Base-by-base conservation (phyloP, 2,329 filamentous ascomycete species). In the Exserohilum turcica region DNA sequence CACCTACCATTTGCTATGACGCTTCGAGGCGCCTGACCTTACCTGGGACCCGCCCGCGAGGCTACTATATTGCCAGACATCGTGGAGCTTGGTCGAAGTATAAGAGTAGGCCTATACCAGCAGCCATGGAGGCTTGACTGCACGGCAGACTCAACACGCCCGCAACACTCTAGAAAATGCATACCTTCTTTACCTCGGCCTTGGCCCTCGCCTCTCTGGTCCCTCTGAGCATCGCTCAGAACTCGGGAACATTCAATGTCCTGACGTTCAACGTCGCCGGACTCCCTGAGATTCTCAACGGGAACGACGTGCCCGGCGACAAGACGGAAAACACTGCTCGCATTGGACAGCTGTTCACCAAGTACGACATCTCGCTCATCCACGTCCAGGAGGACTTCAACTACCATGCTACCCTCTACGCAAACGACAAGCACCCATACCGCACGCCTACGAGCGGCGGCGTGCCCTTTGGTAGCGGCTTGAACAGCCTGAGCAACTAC, bases 371-470 rank as follows among this genome's bases (percentile, higher is more conserved):
- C 72, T 84, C 86, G 59, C 73, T 89, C 24, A 84, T 88, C 66
- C 79, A 89, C 59, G 75, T 86, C 12, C 86, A 89, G 68, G 86
- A 88, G 77, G 84, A 88, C 68, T 88, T 88, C 77, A 87, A 87
- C 73, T 89, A 84, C 71, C 85, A 89, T 43, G 64, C 64, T 9
- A 78, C 79, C 51, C 80, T 89, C 59, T 89, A 88, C 71, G 76
- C 76, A 8, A 83, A 82, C 12, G 83, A 86, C 67, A 79, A 77
- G 37, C 84, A 87, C 63, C 77, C 83, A 3, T 80, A 82, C 70
- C 80, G 86, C 48, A 88, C 86, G 1, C 70, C 84, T 0, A 89
- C 86, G 2, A 86, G 84, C 5, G 86, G 86, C n/a, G 84, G 83
- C 19, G 86, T 84, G 0, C 80, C 77, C 0, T 79, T 89, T 59